Evolutionary conservation across 2,329 filamentous ascomycete species (phyloP).

Genomic region (Zymoseptoria crescenta): DNA sequence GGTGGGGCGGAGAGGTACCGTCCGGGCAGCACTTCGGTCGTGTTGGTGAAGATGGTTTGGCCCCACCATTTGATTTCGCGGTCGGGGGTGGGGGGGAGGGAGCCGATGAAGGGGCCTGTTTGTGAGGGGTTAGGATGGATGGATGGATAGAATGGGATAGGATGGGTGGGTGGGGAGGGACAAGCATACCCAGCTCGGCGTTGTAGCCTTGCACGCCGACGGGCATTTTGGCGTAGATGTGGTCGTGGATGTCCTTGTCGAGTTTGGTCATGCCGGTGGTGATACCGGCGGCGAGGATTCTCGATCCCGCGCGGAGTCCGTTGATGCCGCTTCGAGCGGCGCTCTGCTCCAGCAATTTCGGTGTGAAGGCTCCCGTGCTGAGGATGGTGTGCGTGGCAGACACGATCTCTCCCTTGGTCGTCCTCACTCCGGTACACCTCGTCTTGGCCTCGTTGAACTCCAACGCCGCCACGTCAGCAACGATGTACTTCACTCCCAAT

Average conservation of each 20-base stretch:
- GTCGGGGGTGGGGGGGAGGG: constrained; percentile 46
- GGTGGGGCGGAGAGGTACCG: constrained; percentile 52
- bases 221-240: constrained; percentile 34
- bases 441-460: constrained; percentile 40
- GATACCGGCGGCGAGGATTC: constrained; percentile 51
- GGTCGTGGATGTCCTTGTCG: constrained; percentile 30
- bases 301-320: constrained; percentile 46
- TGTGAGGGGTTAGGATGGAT: too few relatives aligned
- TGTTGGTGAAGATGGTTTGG: constrained; percentile 52
- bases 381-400: constrained; percentile 33
- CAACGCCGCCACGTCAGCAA: constrained; percentile 44
- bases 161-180: too few relatives aligned
- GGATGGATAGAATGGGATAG: too few relatives aligned
- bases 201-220: constrained; percentile 41
- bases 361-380: constrained; percentile 37
- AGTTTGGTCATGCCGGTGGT: constrained; percentile 43
- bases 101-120: constrained; percentile 53
- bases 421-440: constrained; percentile 37
- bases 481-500: constrained; percentile 53
- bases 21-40: constrained; percentile 45
- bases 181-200: constrained; percentile 11
- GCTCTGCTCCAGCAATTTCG: constrained; percentile 41
- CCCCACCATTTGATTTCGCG: constrained; percentile 53
- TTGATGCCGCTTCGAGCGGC: constrained; percentile 39
- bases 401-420: constrained; percentile 28